Base-by-base conservation (phyloP, 2,329 filamentous ascomycete genomes). In the Sphaerulina populicola region DNA sequence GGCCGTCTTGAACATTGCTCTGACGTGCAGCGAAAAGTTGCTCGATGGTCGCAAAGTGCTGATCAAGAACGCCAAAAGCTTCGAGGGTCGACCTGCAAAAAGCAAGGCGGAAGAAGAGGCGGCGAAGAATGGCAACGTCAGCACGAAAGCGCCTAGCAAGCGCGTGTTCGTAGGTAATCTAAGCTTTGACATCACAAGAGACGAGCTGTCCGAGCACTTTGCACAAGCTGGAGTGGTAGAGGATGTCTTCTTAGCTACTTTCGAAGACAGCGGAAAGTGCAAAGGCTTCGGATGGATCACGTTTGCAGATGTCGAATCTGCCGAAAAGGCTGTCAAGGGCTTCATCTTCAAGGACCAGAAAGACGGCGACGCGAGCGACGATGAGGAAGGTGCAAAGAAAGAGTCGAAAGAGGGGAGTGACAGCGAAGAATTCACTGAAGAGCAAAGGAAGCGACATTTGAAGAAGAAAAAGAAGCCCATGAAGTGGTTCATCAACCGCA, bases 271-370 rank as follows among this genome's bases (percentile, higher is more conserved):
- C 15, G 93, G 93, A 39, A 98, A 97, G 73, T 98, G 93, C 75
- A 97, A 97, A 73, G 94, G 93, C 14, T 98, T 85, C 71, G 93
- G 85, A 5, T 98, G 93, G 90, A 82, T 98, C 55, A 87, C 87
- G 55, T 98, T 97, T 70, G 83, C 84, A 65, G 82, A 89, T 45
- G 66, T 90, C 9, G 82, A 86, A 51, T 79, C 85, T 0, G 88
- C 88, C 0, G 80, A 83, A 44, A 78, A 78, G 62, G 87, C 86
- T 3, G 88, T 94, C 58, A 83, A 82, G 66, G 91, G 91, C 0
- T 96, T 86, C 62, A 77, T 89, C 63, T 79, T 78, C 65, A 79
- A 84, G 66, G 76, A 80, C 49, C 69, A 84, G 36, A 76, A 82
- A 37, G 68, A 73, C 53, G 67, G 74, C 56, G 65, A 74, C 2